Percentiles rank a stretch among this genome's conserved stretches.
Conservation (phyloP, 495 filamentous ascomycete species). For the Schizothecium vesticola region DNA sequence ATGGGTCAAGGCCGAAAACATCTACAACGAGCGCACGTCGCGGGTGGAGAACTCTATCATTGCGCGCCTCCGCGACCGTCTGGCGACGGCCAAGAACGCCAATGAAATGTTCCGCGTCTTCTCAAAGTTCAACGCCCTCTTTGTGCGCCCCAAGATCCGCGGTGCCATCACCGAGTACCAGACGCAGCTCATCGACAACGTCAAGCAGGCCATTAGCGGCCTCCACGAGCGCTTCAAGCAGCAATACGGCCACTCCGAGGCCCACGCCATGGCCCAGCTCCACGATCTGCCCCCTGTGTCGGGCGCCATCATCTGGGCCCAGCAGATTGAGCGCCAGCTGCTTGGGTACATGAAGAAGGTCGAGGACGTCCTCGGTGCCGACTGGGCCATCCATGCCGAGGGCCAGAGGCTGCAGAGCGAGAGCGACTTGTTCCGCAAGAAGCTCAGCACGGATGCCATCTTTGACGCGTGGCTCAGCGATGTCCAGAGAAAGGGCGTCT, state of each 20-base stretch:
- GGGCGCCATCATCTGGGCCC: slow-evolving; percentile 93
- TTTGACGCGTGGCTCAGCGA: slow-evolving; percentile 94
- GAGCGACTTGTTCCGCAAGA: slow-evolving; percentile 86
- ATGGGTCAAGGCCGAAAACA: slow-evolving; percentile 88
- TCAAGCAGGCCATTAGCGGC: slow-evolving; percentile 87
- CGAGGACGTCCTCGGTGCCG: slow-evolving; percentile 85
- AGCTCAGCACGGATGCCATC: slow-evolving; percentile 86
- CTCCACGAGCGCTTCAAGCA: slow-evolving; percentile 97
- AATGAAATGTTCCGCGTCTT: slow-evolving; percentile 99
- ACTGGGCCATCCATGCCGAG: slow-evolving; percentile 91
- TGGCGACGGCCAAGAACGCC: slow-evolving; percentile 90
- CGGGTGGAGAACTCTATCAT: slow-evolving; percentile 99
- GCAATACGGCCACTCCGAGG: slow-evolving; percentile 96
- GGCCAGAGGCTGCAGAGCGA: slow-evolving; percentile 89
- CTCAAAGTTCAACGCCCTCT: slow-evolving; percentile 98
- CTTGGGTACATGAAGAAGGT: slow-evolving; percentile 97
- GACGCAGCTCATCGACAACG: slow-evolving; percentile 91
- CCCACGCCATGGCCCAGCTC: slow-evolving; percentile 94
- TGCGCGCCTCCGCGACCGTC: slow-evolving; percentile 81
- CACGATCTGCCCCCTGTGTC: slow-evolving; percentile 93
- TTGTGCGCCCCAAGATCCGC: slow-evolving; percentile 94
- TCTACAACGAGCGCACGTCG: slow-evolving; percentile 93
- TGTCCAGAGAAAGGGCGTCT: slow-evolving; percentile 76
- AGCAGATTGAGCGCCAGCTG: slow-evolving; percentile 92
- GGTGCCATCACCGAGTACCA: slow-evolving; percentile 98